Conservation (phyloP, 257 asterid genomes). For the Eustoma russellianum region DNA sequence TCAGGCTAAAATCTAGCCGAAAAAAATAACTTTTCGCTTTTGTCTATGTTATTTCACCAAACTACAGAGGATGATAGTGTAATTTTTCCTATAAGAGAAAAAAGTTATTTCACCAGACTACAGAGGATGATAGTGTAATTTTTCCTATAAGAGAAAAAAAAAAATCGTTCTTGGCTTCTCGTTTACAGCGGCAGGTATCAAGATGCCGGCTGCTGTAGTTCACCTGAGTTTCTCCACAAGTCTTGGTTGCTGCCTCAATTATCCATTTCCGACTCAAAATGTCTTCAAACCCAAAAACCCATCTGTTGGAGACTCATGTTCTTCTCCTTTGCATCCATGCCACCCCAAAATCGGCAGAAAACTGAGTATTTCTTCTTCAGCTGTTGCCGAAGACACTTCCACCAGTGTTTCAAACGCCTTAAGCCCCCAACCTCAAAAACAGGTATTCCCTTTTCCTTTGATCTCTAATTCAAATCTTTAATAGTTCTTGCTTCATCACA, state of each 20-base stretch:
- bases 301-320: not conserved
- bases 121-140: too few relatives aligned
- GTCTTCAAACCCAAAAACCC: conserved; percentile 2
- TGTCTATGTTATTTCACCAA: too few relatives aligned
- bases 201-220: conserved; percentile 16
- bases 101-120: too few relatives aligned
- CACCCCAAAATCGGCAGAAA: conserved; percentile 10
- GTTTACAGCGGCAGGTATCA: not conserved
- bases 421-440: conserved; percentile 19
- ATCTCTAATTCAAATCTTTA: not conserved
- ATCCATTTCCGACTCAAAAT: conserved; percentile 8
- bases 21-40: too few relatives aligned
- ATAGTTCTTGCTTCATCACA: not conserved
- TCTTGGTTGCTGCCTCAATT: not conserved
- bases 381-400: conserved; percentile 6
- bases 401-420: conserved; percentile 13
- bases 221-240: conserved; percentile 1
- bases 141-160: too few relatives aligned
- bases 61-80: too few relatives aligned
- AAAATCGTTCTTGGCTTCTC: too few relatives aligned
- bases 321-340: conserved; percentile 1
- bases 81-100: too few relatives aligned
- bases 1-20: too few relatives aligned
- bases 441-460: conserved; percentile 10
- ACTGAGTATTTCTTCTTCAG: conserved; percentile 11